A percentile compares a stretch with the other conserved stretches of the same genome.
Conservation (phyloP, 192 early-diverging fungal species). For the Anaeromyces robustus region DNA sequence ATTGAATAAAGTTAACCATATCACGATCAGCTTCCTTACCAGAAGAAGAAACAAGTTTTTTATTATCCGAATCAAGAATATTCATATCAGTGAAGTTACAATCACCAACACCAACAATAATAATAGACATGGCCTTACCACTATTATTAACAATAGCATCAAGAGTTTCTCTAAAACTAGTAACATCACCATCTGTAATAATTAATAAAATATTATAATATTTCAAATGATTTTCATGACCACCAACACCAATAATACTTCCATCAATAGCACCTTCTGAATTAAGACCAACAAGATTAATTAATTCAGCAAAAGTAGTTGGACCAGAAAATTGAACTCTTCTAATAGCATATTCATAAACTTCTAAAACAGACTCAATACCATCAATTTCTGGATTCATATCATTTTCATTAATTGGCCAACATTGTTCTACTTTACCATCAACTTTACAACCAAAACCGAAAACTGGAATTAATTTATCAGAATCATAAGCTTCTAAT, state of each 20-base stretch:
- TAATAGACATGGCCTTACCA: conserved; percentile 22
- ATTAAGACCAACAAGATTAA: not conserved
- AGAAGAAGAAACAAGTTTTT: not conserved
- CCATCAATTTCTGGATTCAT: conserved; percentile 30
- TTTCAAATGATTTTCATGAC: not conserved
- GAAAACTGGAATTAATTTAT: conserved; percentile 27
- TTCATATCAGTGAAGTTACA: conserved; percentile 30
- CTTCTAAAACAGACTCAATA: conserved; percentile 22
- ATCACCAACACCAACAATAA: conserved; percentile 38
- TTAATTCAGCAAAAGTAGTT: conserved; percentile 28
- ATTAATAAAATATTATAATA: not conserved
- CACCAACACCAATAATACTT: not conserved
- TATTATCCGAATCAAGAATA: conserved; percentile 27
- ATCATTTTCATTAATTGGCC: conserved; percentile 21
- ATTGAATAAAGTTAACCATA: conserved; percentile 38
- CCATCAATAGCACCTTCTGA: not conserved
- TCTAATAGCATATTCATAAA: conserved; percentile 19
- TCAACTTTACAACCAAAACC: conserved; percentile 32
- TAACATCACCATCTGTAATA: conserved; percentile 5
- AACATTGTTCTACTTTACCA: conserved; percentile 18
- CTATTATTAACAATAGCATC: conserved; percentile 22
- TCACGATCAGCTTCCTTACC: conserved; percentile 20
- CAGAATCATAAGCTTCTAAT: conserved; percentile 27
- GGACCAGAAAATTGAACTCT: conserved; percentile 25
- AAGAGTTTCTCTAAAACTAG: conserved; percentile 17